Evolutionary conservation across 2,329 filamentous ascomycete species (phyloP), one percentile per base, ranked within the genome.

Genomic region (Pseudopyrenochaeta lycopersici): DNA sequence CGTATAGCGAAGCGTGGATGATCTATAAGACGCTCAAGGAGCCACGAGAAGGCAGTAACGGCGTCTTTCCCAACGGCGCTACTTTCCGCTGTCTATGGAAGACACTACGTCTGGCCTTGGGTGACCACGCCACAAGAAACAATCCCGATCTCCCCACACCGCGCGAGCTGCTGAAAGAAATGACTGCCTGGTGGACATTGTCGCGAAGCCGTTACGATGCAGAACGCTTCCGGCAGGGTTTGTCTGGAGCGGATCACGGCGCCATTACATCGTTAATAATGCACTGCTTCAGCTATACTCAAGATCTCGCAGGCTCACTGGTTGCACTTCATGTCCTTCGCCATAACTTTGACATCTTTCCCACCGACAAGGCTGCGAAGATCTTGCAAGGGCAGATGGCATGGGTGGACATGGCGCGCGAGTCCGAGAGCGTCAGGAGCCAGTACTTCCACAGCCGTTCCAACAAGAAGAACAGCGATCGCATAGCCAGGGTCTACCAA

Each of bases 291-390:
- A 70, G 68, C 54, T 71, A 67, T 36, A 61, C 55, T 17, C 57
- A 66, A 23, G 73, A 76, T 48, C 52, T 75, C 1, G 52, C 67
- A 12, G 74, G 73, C n/a, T 66, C 68, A 4, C 67, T 76, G 7
- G 57, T 76, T 14, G 67, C 72, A n/a, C 42, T 76, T 21, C 70
- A 75, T 49, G 63, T 69, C 9, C 44, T 76, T 4, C 58, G 62
- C 7, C 53, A 64, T 3, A 41, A 56, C 1, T 67, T 76, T 33
- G 49, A 55, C 38, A 64, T 75, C 17, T 62, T 61, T n/a, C 71
- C 73, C 4, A 64, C 64, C 1, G 46, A 58, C 15, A 60, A 67
- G 17, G 50, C 56, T 12, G 56, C 46, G 1, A 30, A 50, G 6
- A 66, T 70, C n/a, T 12, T 76, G 18, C 60, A 67, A 40, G 54